A percentile compares a stretch with the other conserved stretches of the same genome.
These are phyloP conservation scores for Neovahlkampfia damariscottae DNA, from an alignment of 78 protist genomes.

Conservation along the genomic window DNA sequence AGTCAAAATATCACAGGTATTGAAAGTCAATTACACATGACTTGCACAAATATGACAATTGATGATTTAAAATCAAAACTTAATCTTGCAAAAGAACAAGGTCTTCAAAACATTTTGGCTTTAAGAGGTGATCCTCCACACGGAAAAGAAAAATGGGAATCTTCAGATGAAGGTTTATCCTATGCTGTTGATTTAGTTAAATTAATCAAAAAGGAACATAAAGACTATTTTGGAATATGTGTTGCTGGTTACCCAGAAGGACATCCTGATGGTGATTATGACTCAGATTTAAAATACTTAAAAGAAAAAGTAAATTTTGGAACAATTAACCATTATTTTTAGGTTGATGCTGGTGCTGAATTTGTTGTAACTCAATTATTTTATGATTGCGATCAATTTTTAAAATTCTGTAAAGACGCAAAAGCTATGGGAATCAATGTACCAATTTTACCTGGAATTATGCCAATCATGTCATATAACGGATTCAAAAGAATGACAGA, in stretches of 20 bases:
- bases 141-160: conserved; percentile 55
- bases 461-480: conserved; percentile 83
- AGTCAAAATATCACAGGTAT: conserved; percentile 45
- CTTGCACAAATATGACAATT: conserved; percentile 66
- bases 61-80: conserved; percentile 42
- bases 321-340: no score
- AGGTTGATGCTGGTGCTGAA: conserved; percentile 93
- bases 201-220: conserved; percentile 42
- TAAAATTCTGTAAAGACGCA: conserved; percentile 36
- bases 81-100: conserved; percentile 32
- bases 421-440: conserved; percentile 64
- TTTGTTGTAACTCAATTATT: conserved; percentile 86
- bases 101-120: conserved; percentile 78
- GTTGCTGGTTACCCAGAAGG: conserved; percentile 29
- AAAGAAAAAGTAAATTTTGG: conserved; percentile 60
- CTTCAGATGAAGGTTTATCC: conserved; percentile 54
- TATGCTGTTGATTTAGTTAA: conserved; percentile 79
- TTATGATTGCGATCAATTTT: conserved; percentile 63
- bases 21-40: conserved; percentile 76
- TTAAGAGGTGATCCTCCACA: conserved; percentile 83
- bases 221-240: conserved; percentile 18
- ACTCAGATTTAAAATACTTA: conserved; percentile 40
- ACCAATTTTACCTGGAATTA: conserved; percentile 94
- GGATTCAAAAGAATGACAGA: conserved; percentile 61
- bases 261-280: conserved; percentile 6